These are phyloP conservation scores for Coccomyxa sp. DNA, from an alignment of 139 green algal genomes.

Conservation along the genomic window DNA sequence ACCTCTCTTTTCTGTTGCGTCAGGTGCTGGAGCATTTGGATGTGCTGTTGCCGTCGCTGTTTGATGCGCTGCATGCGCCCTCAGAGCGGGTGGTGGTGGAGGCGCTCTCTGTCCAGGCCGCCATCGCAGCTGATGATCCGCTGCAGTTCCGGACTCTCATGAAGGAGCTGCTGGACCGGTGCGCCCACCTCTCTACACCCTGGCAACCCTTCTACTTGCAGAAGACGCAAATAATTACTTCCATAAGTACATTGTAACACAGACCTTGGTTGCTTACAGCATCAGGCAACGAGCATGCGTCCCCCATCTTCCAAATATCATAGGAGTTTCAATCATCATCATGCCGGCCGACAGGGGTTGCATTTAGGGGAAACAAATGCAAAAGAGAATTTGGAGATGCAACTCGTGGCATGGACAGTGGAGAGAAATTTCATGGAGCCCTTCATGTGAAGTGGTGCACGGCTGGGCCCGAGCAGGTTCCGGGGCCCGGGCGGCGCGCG, in stretches of 20 bases:
- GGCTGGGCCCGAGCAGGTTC: slow-evolving; percentile 21
- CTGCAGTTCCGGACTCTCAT: slow-evolving; percentile 53
- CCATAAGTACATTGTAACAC: neutral
- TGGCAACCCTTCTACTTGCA: neutral
- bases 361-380: too few species aligned
- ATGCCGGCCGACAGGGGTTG: too few species aligned
- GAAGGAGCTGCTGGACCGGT: slow-evolving; percentile 53
- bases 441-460: too few species aligned
- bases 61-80: slow-evolving; percentile 44
- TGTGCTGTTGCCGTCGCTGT: slow-evolving; percentile 62
- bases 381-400: too few species aligned
- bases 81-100: slow-evolving; percentile 58
- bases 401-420: too few species aligned
- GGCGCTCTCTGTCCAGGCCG: slow-evolving; percentile 31
- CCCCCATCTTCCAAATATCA: too few species aligned
- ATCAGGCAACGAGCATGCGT: too few species aligned
- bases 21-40: slow-evolving; percentile 55
- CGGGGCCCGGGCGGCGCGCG: slow-evolving; percentile 23
- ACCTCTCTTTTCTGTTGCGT: too few species aligned
- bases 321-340: too few species aligned
- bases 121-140: slow-evolving; percentile 19
- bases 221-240: neutral
- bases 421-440: too few species aligned
- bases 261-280: neutral
- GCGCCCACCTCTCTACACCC: neutral